These are phyloP conservation scores for Endocalyx cinctus DNA, from an alignment of 2,329 filamentous ascomycete species.

Conservation along the genomic window DNA sequence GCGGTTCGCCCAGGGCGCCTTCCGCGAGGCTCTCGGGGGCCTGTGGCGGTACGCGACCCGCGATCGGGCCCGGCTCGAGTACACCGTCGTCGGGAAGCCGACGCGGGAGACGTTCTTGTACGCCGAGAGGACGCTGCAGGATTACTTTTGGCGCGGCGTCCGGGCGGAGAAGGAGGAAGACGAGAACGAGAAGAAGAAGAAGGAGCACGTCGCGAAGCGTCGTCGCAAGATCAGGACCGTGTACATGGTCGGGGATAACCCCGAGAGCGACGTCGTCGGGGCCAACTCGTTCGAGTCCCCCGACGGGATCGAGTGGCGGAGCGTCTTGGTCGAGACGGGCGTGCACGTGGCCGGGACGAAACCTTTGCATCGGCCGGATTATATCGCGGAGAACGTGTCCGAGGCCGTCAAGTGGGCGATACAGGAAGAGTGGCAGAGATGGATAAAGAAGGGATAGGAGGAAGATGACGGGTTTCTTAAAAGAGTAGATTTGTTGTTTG, in stretches of 20 bases:
- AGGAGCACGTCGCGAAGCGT: neutral
- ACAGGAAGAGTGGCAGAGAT: conserved; percentile 2
- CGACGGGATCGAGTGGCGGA: conserved; percentile 56
- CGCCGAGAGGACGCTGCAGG: conserved; percentile 53
- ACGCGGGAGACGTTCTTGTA: conserved; percentile 59
- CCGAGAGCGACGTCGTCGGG: conserved; percentile 64
- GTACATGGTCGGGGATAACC: conserved; percentile 71
- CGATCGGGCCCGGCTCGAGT: conserved; percentile 42
- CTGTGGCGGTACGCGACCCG: conserved; percentile 49
- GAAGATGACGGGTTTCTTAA: neutral
- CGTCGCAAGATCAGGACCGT: conserved; percentile 41
- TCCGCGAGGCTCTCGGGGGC: conserved; percentile 59
- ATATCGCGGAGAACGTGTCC: conserved; percentile 55
- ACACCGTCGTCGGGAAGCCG: conserved; percentile 63
- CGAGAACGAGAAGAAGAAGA: neutral
- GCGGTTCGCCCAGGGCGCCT: conserved; percentile 66
- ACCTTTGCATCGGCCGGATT: conserved; percentile 51
- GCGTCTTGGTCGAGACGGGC: conserved; percentile 64
- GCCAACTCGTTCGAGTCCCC: conserved; percentile 58
- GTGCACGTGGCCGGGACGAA: conserved; percentile 44
- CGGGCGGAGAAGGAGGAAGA: too few species aligned
- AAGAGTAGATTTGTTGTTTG: too few species aligned
- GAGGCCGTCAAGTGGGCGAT: conserved; percentile 63
- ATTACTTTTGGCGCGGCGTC: too few species aligned
- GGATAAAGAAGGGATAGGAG: neutral